Base-by-base conservation (phyloP, 2,329 filamentous ascomycete genomes). In the Ceratocystis harringtonii region DNA sequence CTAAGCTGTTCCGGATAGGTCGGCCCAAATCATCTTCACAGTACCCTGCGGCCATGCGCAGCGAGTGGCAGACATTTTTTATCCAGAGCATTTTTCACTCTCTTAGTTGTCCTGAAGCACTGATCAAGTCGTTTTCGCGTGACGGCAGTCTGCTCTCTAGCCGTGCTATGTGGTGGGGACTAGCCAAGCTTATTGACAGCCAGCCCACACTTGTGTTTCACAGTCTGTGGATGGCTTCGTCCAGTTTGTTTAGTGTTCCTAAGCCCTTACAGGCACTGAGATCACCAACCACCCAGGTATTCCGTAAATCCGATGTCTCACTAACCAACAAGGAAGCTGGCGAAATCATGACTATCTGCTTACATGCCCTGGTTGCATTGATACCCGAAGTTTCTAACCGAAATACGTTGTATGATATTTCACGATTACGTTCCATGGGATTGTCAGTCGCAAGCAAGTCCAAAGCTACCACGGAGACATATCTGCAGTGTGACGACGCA, bases 61-160 rank as follows among this genome's bases (percentile, higher is more conserved):
- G 75, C 12, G 76, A 82, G 67, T 87, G 84, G 82, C 81, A 79
- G 68, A 71, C 77, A 1, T 88, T 88, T 69, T 78, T 82, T 41
- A 81, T 86, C 68, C 85, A 88, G 70, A 83, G 81, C 62, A 74
- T 88, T 5, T 88, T 87, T 71, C 81, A 81, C 69, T 80, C 85
- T 5, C 76, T 88, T 61, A 84, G 82, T 69, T 79, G 83, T 61
- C 81, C 84, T 0, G 76, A 76, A 15, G 76, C 79, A 4, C 73
- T 84, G 7, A 73, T 86, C 32, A 74, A 73, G 45, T 86, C 84
- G 0, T 88, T 88, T 68, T 80, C 79, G 1, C 72, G 74, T 55
- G 75, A 80, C 10, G 78, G 77, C 10, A 77, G 79, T 57, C 71
- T 84, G 0, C 78, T 83, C 65, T 82, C 86, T 71, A 85, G 83